phyloP scores from a whole-genome alignment of 148 eudicot genomes.

The Spergularia bocconei region DNA sequence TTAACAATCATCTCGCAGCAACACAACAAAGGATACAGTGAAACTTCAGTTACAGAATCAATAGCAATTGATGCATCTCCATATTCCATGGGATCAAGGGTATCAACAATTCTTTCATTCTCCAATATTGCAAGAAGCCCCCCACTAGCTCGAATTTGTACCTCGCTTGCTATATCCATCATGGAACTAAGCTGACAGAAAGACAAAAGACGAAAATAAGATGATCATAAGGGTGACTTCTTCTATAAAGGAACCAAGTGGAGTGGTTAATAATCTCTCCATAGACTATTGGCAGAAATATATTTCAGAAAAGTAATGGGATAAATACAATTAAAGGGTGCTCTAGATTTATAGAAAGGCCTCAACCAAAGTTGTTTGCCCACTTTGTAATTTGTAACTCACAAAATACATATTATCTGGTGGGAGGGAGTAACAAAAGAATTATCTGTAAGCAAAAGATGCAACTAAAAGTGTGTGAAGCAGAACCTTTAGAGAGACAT shows the following conservation, averaged over 20 bases:
- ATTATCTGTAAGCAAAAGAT: neutral
- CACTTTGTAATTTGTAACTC: neutral
- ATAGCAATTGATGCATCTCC: slow-evolving; percentile 74
- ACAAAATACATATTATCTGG: neutral
- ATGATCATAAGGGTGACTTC: slow-evolving; percentile 7
- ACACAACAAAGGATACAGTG: slow-evolving; percentile 63
- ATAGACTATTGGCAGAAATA: no score
- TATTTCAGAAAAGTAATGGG: no score
- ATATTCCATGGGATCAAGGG: slow-evolving; percentile 72
- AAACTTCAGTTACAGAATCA: slow-evolving; percentile 70
- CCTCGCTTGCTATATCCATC: slow-evolving; percentile 90
- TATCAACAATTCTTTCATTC: slow-evolving; percentile 81
- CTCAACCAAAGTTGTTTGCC: neutral
- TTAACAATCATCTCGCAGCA: slow-evolving; percentile 13
- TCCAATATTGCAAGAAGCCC: slow-evolving; percentile 96
- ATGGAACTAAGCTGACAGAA: slow-evolving; percentile 76
- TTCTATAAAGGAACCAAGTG: neutral
- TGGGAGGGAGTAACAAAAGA: neutral
- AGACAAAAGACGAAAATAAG: neutral
- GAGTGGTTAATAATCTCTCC: neutral
- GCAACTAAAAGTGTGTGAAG: neutral
- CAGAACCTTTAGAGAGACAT: neutral
- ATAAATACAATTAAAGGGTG: no score
- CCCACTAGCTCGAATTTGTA: slow-evolving; percentile 97
- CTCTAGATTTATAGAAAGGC: no score